Percentiles rank a stretch among this genome's conserved stretches.
Conservation (phyloP, 2,329 filamentous ascomycete species). For the Cladosporium cucumerinum region DNA sequence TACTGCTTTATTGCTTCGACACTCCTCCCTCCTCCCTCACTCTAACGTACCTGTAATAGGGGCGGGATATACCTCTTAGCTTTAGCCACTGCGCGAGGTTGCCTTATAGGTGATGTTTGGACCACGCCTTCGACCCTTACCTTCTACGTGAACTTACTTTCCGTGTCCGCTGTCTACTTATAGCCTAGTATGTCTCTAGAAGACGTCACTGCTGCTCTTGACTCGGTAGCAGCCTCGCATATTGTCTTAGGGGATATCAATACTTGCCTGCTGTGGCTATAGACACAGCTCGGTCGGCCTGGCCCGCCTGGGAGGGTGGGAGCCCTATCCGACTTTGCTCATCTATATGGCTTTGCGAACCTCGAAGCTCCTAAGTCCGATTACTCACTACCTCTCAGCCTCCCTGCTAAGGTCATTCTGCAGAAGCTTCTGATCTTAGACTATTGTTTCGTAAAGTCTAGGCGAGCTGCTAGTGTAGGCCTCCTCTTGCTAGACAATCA, state of each 20-base stretch:
- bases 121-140: not conserved
- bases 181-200: not conserved
- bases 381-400: not conserved
- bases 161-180: not conserved
- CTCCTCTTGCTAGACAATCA: not conserved
- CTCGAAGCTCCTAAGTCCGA: too few species aligned
- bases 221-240: not conserved
- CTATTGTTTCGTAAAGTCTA: too few species aligned
- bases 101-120: not conserved
- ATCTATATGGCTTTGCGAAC: not conserved
- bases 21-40: not conserved
- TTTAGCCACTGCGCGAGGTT: too few species aligned
- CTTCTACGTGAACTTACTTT: not conserved
- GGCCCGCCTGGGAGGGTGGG: not conserved
- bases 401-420: not conserved
- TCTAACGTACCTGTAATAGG: not conserved
- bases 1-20: not conserved
- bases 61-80: too few species aligned
- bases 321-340: not conserved
- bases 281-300: not conserved
- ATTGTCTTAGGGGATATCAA: too few species aligned
- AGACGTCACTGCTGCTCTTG: not conserved
- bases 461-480: not conserved
- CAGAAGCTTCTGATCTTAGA: not conserved
- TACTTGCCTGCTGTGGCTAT: not conserved